phyloP scores from a whole-genome alignment of 768 basidiomycete species.

The Scleroderma citrinum region DNA sequence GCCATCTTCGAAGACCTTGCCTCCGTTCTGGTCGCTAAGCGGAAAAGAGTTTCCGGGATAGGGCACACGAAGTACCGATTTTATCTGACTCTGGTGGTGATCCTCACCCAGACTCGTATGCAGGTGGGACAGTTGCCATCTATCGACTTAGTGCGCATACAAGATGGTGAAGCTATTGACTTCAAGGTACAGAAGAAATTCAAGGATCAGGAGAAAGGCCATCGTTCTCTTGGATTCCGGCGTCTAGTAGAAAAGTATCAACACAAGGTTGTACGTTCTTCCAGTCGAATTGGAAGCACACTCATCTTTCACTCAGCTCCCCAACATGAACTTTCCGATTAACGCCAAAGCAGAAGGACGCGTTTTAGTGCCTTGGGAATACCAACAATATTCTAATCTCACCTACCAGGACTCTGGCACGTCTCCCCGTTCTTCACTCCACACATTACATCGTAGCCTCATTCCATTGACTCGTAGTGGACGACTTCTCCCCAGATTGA shows the following conservation, averaged over 20 bases:
- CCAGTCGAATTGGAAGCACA: too few relatives aligned
- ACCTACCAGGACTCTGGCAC: constrained; percentile 39
- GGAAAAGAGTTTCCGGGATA: constrained; percentile 66
- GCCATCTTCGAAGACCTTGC: constrained; percentile 70
- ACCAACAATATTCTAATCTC: constrained; percentile 64
- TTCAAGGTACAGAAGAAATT: constrained; percentile 51
- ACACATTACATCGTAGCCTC: neutral
- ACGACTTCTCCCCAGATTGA: constrained; percentile 77
- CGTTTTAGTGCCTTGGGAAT: constrained; percentile 90
- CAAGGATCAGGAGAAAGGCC: constrained; percentile 64
- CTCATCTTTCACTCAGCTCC: constrained; percentile 46
- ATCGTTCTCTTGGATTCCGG: constrained; percentile 72
- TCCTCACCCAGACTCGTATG: constrained; percentile 1
- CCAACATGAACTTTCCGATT: constrained; percentile 92
- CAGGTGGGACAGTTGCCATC: constrained; percentile 76
- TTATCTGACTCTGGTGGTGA: neutral
- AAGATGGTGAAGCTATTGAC: constrained; percentile 53
- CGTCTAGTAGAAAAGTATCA: constrained; percentile 70
- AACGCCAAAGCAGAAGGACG: constrained; percentile 93
- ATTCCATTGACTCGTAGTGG: constrained; percentile 46
- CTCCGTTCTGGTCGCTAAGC: constrained; percentile 75
- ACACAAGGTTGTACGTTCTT: constrained; percentile 31
- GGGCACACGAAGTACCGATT: constrained; percentile 47
- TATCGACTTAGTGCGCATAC: constrained; percentile 80
- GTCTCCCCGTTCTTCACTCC: constrained; percentile 1